Base-by-base conservation (phyloP, 2,329 filamentous ascomycete species). In the Stachybotrys elegans region DNA sequence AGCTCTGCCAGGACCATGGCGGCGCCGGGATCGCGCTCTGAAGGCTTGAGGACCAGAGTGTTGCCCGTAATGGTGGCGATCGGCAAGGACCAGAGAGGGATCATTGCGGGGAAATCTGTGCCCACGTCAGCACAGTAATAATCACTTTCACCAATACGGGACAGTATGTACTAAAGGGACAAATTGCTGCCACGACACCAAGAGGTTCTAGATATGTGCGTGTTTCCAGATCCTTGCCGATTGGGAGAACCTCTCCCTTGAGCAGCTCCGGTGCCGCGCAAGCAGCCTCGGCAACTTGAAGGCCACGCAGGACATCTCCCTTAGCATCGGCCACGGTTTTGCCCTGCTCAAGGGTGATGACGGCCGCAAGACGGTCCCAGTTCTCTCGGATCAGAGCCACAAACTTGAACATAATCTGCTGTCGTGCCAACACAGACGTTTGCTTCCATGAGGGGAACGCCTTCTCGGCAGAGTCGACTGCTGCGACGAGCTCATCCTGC, bases 141-240 rank as follows among this genome's bases (percentile, higher is more conserved):
- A n/a, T n/a, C n/a, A n/a, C n/a, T n/a, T n/a, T n/a, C n/a, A n/a
- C n/a, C n/a, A n/a, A n/a, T n/a, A n/a, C n/a, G n/a, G n/a, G n/a
- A n/a, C n/a, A n/a, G n/a, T n/a, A 42, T 78, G 57, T 60, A 84
- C 80, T 89, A 61, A 89, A 89, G 1, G 85, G 85, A 68, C 85
- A 89, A 46, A 89, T 89, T 17, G 85, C 83, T 29, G 84, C 84
- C 25, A 85, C 81, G n/a, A 89, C 79, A 32, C 85, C 85, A 53
- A 89, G 66, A 45, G 85, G 83, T 69, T 89, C 84, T 51, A 77
- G 75, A 61, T 89, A 89, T 41, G 77, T 82, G 54, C 84, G 71
- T n/a, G 86, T 90, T 68, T 89, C 86, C 85, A 90, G 88, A 57
- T 89, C 85, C 71, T 85, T 88, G n/a, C 84, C 78, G 4, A 90